Evolutionary conservation across 2,329 filamentous ascomycete species (phyloP).

Genomic region (Anisogramma anomala): DNA sequence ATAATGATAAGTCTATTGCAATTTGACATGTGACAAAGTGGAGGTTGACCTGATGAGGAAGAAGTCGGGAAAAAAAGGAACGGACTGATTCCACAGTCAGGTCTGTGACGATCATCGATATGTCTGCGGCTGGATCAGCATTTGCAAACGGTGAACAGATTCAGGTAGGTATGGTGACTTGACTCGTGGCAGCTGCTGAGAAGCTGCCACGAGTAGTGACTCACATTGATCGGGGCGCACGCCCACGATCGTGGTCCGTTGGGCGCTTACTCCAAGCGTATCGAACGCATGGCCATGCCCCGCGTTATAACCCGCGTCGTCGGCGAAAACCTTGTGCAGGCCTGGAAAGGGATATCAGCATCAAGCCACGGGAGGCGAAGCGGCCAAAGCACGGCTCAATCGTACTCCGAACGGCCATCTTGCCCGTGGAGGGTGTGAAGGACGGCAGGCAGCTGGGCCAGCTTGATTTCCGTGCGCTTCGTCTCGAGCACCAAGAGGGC

Average conservation of each 20-base stretch:
- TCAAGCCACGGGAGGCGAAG: too few relatives aligned
- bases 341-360: too few relatives aligned
- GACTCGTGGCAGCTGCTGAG: too few relatives aligned
- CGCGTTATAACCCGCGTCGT: constrained; percentile 42
- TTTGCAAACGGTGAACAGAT: too few relatives aligned
- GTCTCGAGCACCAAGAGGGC: constrained; percentile 41
- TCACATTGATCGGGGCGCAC: constrained; percentile 52
- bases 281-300: constrained; percentile 48
- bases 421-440: constrained; percentile 47
- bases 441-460: constrained; percentile 39
- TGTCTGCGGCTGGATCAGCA: constrained; percentile 16
- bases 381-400: too few relatives aligned
- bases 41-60: too few relatives aligned
- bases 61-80: constrained; percentile 18
- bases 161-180: too few relatives aligned
- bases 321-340: constrained; percentile 46
- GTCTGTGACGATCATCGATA: constrained; percentile 19
- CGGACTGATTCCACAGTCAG: constrained; percentile 12
- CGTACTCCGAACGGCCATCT: constrained; percentile 41
- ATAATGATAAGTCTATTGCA: too few relatives aligned
- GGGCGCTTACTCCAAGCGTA: constrained; percentile 38
- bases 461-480: constrained; percentile 35
- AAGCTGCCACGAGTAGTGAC: too few relatives aligned
- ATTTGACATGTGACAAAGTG: too few relatives aligned
- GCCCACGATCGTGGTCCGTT: constrained; percentile 36